Conservation (phyloP, 2,329 filamentous ascomycete genomes). For the Ceratocystis harringtonii region DNA sequence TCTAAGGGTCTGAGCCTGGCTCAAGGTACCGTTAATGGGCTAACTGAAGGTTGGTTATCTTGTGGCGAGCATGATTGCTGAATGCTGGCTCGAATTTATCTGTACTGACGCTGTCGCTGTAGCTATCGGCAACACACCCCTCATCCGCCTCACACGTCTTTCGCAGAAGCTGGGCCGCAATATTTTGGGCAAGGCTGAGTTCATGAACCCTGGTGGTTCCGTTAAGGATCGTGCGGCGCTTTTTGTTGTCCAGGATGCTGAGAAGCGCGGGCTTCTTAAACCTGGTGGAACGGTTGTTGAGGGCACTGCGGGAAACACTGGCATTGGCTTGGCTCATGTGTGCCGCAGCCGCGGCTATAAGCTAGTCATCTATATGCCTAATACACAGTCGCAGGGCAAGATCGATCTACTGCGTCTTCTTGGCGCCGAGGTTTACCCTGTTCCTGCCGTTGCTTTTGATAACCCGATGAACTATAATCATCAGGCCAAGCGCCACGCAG, state of each 20-base stretch:
- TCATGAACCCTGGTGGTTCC: constrained; percentile 93
- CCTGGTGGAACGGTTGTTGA: constrained; percentile 91
- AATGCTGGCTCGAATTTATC: not conserved
- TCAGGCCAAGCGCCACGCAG: constrained; percentile 82
- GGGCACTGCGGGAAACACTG: constrained; percentile 93
- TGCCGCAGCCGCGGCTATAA: constrained; percentile 85
- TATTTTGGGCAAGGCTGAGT: constrained; percentile 90
- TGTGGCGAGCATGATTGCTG: not conserved
- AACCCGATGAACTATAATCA: constrained; percentile 97
- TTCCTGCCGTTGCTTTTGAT: constrained; percentile 89
- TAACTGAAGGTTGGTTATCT: constrained; percentile 58
- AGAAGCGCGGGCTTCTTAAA: constrained; percentile 66
- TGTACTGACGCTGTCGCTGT: constrained; percentile 1
- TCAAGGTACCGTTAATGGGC: constrained; percentile 61
- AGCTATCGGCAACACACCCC: constrained; percentile 96
- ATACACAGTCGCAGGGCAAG: constrained; percentile 96
- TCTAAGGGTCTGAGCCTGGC: constrained; percentile 56
- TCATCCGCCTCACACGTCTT: constrained; percentile 77
- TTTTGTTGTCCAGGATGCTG: constrained; percentile 85
- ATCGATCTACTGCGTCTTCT: constrained; percentile 82
- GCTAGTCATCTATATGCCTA: constrained; percentile 98
- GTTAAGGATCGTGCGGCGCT: constrained; percentile 94
- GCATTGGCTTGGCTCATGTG: constrained; percentile 93
- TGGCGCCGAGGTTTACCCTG: constrained; percentile 88
- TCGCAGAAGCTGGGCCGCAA: constrained; percentile 88